Evolutionary conservation across 2,329 filamentous ascomycete genomes (phyloP).

Genomic region (Fusarium coffeatum): DNA sequence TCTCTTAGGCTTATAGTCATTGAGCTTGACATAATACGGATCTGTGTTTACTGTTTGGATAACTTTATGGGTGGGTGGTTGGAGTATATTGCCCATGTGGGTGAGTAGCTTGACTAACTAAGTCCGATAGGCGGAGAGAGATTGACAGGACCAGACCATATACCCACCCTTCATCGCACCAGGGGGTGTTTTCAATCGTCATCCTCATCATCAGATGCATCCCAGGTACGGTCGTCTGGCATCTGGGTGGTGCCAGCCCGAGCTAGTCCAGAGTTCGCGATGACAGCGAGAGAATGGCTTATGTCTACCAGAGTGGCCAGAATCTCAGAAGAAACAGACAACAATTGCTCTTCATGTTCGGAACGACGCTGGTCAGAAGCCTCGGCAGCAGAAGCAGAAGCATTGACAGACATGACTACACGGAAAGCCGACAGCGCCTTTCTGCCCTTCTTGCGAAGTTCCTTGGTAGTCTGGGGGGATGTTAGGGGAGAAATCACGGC

Average conservation of each 20-base stretch:
- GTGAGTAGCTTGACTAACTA: background rate
- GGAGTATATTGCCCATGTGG: background rate
- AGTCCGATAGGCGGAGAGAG: background rate
- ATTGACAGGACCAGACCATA: background rate
- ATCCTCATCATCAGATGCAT: no score
- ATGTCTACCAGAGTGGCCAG: background rate
- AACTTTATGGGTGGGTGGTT: background rate
- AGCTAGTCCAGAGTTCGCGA: no score
- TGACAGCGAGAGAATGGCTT: background rate
- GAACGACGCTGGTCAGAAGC: background rate
- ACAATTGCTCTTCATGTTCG: fast-evolving
- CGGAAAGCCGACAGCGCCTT: background rate
- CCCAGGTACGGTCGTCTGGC: no score
- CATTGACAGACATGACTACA: background rate
- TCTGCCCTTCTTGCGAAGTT: background rate
- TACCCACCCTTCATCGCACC: background rate
- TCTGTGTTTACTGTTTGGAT: background rate
- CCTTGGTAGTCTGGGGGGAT: background rate
- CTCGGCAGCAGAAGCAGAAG: background rate
- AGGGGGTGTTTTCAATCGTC: no score
- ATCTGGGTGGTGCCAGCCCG: no score
- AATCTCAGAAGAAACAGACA: fast-evolving
- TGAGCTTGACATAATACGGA: background rate
- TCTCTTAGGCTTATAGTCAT: background rate
- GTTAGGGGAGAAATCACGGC: background rate